phyloP scores from a whole-genome alignment of 805 yeast genomes.

The Suhomyces faveliae region DNA sequence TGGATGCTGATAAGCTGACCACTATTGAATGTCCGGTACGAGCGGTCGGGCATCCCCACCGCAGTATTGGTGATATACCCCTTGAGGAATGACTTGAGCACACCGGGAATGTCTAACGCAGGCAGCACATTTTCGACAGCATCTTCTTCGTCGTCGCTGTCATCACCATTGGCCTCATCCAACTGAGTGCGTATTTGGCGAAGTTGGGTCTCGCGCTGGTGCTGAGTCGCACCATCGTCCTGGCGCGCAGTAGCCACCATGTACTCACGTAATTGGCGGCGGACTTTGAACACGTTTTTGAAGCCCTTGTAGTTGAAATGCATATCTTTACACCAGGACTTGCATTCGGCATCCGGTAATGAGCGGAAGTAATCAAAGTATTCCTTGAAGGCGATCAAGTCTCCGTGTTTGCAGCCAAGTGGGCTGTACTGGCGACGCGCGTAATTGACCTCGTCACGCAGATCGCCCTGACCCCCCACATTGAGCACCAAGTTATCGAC shows the following conservation, averaged over 20 bases:
- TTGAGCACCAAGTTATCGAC: constrained; percentile 84
- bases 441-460: constrained; percentile 81
- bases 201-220: constrained; percentile 28
- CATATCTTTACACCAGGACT: constrained; percentile 80
- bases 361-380: constrained; percentile 55
- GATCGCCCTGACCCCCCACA: constrained; percentile 64
- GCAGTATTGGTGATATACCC: constrained; percentile 92
- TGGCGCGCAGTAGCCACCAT: constrained; percentile 51
- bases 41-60: constrained; percentile 90
- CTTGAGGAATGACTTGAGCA: constrained; percentile 74
- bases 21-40: constrained; percentile 78
- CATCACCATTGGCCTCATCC: constrained; percentile 18
- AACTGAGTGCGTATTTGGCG: constrained; percentile 25
- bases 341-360: constrained; percentile 50
- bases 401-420: constrained; percentile 75
- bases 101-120: constrained; percentile 50
- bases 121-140: constrained; percentile 14
- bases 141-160: constrained; percentile 23
- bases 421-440: constrained; percentile 67
- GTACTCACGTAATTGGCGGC: constrained; percentile 72
- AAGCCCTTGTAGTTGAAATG: constrained; percentile 78
- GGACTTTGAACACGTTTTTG: constrained; percentile 69
- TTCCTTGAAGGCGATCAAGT: constrained; percentile 78
- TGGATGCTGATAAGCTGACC: constrained; percentile 87
- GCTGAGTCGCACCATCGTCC: constrained; percentile 29